Evolutionary conservation across 2,329 filamentous ascomycete genomes (phyloP).

Genomic region (Conoideocrella luteorostrata): DNA sequence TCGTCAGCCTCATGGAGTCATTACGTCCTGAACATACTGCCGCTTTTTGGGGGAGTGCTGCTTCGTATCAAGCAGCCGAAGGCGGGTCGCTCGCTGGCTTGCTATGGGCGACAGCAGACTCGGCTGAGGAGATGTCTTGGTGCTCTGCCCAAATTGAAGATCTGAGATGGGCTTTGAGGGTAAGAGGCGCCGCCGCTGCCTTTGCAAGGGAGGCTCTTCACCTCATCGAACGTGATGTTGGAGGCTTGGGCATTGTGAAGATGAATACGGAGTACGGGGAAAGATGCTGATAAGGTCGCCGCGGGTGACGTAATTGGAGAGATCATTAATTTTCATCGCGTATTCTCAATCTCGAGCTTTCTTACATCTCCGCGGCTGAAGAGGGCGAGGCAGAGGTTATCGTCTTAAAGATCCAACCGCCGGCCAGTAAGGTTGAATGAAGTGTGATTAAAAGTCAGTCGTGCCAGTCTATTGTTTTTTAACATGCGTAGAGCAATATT

Average conservation of each 20-base stretch:
- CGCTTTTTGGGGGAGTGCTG: conserved; percentile 39
- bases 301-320: too few species aligned
- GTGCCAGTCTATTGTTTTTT: too few species aligned
- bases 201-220: conserved; percentile 34
- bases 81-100: conserved; percentile 35
- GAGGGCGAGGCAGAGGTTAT: too few species aligned
- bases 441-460: too few species aligned
- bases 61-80: conserved; percentile 35
- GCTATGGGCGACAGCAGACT: conserved; percentile 32
- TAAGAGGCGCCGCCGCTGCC: conserved; percentile 30
- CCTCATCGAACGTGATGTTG: conserved; percentile 29
- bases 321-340: too few species aligned
- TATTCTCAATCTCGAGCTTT: too few species aligned
- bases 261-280: neutral
- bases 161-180: conserved; percentile 35
- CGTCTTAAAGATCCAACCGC: too few species aligned
- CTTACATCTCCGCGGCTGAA: too few species aligned
- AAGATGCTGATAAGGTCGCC: neutral
- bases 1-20: conserved; percentile 33
- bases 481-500: too few species aligned
- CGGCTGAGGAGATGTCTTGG: conserved; percentile 31
- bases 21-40: conserved; percentile 39
- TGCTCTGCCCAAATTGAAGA: conserved; percentile 33
- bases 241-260: conserved; percentile 21
- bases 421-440: too few species aligned